A percentile compares a stretch with the other conserved stretches of the same genome.
These are phyloP conservation scores for Asterophora lycoperdoides DNA, from an alignment of 768 basidiomycete species.

Conservation along the genomic window DNA sequence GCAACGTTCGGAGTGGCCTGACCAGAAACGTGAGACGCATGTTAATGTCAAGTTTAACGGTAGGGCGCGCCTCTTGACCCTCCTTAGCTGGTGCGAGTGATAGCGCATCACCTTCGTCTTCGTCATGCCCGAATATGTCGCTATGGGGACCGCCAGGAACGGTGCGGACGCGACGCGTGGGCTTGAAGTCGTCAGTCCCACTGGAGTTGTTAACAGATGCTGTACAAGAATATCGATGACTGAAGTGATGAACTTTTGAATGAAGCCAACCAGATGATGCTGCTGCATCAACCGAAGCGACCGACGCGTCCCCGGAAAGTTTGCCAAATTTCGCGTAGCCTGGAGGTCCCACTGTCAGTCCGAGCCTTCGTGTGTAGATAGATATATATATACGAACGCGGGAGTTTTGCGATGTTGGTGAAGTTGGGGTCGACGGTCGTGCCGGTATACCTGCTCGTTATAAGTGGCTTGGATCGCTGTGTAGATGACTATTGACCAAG, in stretches of 20 bases:
- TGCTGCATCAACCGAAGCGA: constrained; percentile 5
- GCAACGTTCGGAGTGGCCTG: background rate
- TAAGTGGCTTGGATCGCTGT: background rate
- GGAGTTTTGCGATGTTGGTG: constrained; percentile 68
- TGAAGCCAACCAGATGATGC: background rate
- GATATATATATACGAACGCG: constrained; percentile 43
- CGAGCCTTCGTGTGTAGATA: background rate
- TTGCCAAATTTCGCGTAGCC: constrained; percentile 74
- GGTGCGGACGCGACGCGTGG: constrained; percentile 54
- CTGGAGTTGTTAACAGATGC: constrained; percentile 11
- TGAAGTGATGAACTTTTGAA: background rate
- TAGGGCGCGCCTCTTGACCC: constrained; percentile 6
- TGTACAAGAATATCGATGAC: constrained; percentile 7
- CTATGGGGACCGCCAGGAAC: constrained; percentile 49
- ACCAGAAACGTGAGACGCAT: background rate
- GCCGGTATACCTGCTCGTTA: constrained; percentile 56
- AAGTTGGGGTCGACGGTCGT: constrained; percentile 76
- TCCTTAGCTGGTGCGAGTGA: constrained; percentile 47
- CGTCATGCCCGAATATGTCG: constrained; percentile 45
- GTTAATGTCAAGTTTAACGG: background rate
- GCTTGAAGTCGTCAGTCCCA: constrained; percentile 38
- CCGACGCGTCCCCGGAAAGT: constrained; percentile 25
- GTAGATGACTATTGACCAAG: constrained; percentile 13
- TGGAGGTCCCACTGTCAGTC: constrained; percentile 23
- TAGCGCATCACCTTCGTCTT: constrained; percentile 50